phyloP scores from a whole-genome alignment of 1,284 basidiomycete genomes.

The Ceratobasidium sp. region DNA sequence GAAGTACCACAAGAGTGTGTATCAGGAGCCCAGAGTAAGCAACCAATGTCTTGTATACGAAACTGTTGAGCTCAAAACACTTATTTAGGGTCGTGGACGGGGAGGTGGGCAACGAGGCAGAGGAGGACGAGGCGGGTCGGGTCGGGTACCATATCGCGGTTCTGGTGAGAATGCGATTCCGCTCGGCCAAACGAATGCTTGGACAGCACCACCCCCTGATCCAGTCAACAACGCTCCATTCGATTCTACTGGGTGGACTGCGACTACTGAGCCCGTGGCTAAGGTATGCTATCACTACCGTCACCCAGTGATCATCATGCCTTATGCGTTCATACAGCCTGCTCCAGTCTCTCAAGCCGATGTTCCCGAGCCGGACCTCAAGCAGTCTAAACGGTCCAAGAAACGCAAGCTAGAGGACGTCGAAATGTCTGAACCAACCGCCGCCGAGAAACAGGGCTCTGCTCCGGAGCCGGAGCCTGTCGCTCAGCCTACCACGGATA shows the following conservation, averaged over 20 bases:
- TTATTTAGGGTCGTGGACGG: constrained; percentile 6
- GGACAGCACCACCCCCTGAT: constrained; percentile 39
- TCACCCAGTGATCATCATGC: constrained; percentile 42
- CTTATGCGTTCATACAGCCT: constrained; percentile 8
- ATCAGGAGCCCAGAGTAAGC: constrained; percentile 78
- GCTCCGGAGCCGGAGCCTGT: background rate
- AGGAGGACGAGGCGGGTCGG: constrained; percentile 27
- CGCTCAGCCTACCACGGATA: background rate
- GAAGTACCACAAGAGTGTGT: constrained; percentile 90
- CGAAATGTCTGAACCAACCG: background rate
- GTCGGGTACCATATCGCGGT: constrained; percentile 47
- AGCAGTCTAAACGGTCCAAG: constrained; percentile 53
- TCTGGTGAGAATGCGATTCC: constrained; percentile 46
- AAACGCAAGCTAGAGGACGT: constrained; percentile 57
- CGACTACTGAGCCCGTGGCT: constrained; percentile 52
- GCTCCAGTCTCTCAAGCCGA: constrained; percentile 11
- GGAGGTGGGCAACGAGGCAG: constrained; percentile 26
- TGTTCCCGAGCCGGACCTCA: background rate
- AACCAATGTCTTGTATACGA: constrained; percentile 57
- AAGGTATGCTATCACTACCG: constrained; percentile 55
- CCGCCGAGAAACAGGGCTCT: constrained; percentile 45
- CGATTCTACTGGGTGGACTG: constrained; percentile 44
- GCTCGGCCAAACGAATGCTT: constrained; percentile 36
- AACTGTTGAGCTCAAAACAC: background rate
- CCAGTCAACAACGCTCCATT: constrained; percentile 45